phyloP scores from a whole-genome alignment of 176 grass and related monocot species.

The Panicum miliaceum region DNA sequence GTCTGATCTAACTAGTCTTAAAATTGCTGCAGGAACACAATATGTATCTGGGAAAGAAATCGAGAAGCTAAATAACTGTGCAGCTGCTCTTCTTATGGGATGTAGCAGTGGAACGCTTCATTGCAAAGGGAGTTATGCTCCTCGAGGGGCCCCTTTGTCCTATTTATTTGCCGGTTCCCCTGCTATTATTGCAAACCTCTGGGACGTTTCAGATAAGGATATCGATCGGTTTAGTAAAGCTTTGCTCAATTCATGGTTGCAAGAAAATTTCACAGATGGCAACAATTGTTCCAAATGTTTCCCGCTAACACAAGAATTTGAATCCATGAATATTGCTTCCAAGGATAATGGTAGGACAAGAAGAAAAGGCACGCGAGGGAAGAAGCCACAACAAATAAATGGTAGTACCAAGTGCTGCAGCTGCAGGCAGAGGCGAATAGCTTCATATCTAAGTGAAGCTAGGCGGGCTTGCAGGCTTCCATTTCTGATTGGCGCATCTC shows the following conservation, averaged over 20 bases:
- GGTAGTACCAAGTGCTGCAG: conserved; percentile 36
- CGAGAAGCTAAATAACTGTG: conserved; percentile 69
- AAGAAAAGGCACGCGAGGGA: conserved; percentile 38
- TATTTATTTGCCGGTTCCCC: conserved; percentile 89
- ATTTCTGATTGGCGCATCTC: conserved; percentile 72
- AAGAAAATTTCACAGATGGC: conserved; percentile 28
- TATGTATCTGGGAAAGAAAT: conserved; percentile 82
- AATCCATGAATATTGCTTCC: conserved; percentile 49
- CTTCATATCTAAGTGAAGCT: conserved; percentile 70
- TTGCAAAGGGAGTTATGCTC: conserved; percentile 72
- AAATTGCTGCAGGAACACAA: conserved; percentile 68
- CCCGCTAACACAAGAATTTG: conserved; percentile 44
- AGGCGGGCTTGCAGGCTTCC: conserved; percentile 69
- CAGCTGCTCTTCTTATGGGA: conserved; percentile 94
- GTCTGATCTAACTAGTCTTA: conserved; percentile 15
- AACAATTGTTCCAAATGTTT: conserved; percentile 52
- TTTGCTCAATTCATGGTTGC: conserved; percentile 80
- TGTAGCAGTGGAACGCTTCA: conserved; percentile 79
- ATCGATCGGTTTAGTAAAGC: conserved; percentile 81
- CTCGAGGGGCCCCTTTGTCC: conserved; percentile 73
- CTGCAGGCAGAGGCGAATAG: conserved; percentile 58
- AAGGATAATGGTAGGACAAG: conserved; percentile 51
- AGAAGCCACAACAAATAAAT: conserved; percentile 22
- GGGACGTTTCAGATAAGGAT: conserved; percentile 85
- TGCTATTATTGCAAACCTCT: conserved; percentile 73